These are phyloP conservation scores for Phytophthora uliginosa DNA, from an alignment of 352 stramenopile genomes.

Conservation along the genomic window DNA sequence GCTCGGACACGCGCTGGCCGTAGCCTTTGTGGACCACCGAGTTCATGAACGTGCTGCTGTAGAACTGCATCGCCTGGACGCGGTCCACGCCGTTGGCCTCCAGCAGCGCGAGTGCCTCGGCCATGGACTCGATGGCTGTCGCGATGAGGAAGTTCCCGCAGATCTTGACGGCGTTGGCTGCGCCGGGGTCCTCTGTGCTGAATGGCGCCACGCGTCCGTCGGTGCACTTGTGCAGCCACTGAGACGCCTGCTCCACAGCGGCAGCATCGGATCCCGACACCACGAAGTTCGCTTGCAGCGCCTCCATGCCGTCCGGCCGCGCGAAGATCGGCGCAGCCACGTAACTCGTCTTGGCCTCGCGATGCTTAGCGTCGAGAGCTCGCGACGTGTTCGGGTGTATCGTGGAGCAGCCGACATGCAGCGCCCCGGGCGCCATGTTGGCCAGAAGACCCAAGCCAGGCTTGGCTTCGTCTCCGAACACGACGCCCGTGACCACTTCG, in stretches of 20 bases:
- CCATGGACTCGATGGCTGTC: slow-evolving; percentile 82
- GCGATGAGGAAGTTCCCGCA: slow-evolving; percentile 89
- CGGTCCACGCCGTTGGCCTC: slow-evolving; percentile 81
- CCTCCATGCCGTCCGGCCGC: slow-evolving; percentile 73
- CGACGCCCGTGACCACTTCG: slow-evolving; percentile 55
- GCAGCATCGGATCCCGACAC: slow-evolving; percentile 52
- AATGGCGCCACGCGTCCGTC: slow-evolving; percentile 59
- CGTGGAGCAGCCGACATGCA: slow-evolving; percentile 82
- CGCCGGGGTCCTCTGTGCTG: slow-evolving; percentile 62
- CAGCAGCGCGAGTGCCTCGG: slow-evolving; percentile 70
- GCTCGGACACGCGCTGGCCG: slow-evolving; percentile 77
- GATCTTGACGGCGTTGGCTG: slow-evolving; percentile 83
- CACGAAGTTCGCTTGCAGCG: slow-evolving; percentile 76
- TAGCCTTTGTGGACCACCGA: slow-evolving; percentile 87
- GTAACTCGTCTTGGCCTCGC: slow-evolving; percentile 42
- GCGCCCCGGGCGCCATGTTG: slow-evolving; percentile 37
- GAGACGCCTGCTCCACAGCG: slow-evolving; percentile 45
- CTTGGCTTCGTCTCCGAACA: slow-evolving; percentile 34
- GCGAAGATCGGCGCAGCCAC: slow-evolving; percentile 79
- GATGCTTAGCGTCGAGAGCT: slow-evolving; percentile 48
- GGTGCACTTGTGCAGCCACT: slow-evolving; percentile 51
- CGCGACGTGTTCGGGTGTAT: slow-evolving; percentile 73
- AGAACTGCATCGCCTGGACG: slow-evolving; percentile 80
- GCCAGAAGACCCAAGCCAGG: slow-evolving; percentile 45
- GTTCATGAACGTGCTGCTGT: slow-evolving; percentile 85